Percentiles rank a stretch among this genome's conserved stretches.
These are phyloP conservation scores for Penicillium hesseltinei DNA, from an alignment of 2,329 filamentous ascomycete species.

Conservation along the genomic window DNA sequence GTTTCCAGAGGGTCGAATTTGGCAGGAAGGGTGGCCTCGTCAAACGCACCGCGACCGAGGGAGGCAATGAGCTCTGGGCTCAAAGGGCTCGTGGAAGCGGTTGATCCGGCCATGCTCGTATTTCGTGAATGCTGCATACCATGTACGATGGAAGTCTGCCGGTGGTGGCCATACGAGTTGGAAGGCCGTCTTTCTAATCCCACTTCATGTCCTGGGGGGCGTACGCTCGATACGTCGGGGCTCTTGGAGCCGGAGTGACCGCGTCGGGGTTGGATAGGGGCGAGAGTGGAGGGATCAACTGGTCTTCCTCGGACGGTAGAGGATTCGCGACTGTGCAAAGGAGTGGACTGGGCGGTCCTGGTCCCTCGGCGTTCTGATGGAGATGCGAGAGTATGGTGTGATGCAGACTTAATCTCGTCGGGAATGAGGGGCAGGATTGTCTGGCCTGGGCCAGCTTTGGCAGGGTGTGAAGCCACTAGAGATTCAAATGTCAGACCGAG, in stretches of 20 bases:
- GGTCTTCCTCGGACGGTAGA: slow-evolving; percentile 45
- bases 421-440: slow-evolving; percentile 42
- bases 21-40: slow-evolving; percentile 40
- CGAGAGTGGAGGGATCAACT: slow-evolving; percentile 35
- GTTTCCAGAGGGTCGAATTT: slow-evolving; percentile 37
- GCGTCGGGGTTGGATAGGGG: slow-evolving; percentile 38
- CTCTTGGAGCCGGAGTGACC: slow-evolving; percentile 46
- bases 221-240: slow-evolving; percentile 37
- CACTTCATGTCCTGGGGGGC: slow-evolving; percentile 39
- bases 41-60: slow-evolving; percentile 56
- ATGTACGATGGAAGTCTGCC: slow-evolving; percentile 96
- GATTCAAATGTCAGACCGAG: slow-evolving; percentile 9
- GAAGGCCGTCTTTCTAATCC: slow-evolving; percentile 44
- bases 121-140: slow-evolving; percentile 87
- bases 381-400: slow-evolving; percentile 40
- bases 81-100: slow-evolving; percentile 73
- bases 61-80: slow-evolving; percentile 82
- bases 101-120: slow-evolving; percentile 68
- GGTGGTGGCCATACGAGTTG: slow-evolving; percentile 77
- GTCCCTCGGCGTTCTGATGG: slow-evolving; percentile 39
- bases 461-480: slow-evolving; percentile 39
- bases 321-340: slow-evolving; percentile 45
- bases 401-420: slow-evolving; percentile 38
- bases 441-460: slow-evolving; percentile 40
- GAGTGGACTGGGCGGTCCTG: slow-evolving; percentile 38